phyloP scores from a whole-genome alignment of 441 rosid species.

The Corymbia calophylla region DNA sequence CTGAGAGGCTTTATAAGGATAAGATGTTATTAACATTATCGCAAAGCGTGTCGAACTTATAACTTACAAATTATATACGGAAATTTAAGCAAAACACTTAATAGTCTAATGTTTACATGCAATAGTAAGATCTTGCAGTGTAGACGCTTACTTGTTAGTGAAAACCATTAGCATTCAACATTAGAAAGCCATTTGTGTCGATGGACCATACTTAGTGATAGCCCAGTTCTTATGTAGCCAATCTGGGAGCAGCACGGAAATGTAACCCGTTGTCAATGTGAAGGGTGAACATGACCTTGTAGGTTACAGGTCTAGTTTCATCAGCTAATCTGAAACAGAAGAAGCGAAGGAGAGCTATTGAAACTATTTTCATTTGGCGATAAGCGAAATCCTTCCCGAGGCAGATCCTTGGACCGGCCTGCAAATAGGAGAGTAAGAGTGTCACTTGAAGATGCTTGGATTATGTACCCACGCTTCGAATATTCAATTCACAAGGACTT shows the following conservation, averaged over 20 bases:
- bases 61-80: background rate
- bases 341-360: conserved; percentile 51
- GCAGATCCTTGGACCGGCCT: conserved; percentile 74
- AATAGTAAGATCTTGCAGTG: background rate
- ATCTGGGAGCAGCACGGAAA: conserved; percentile 37
- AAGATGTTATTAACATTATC: background rate
- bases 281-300: conserved; percentile 68
- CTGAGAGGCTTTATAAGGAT: background rate
- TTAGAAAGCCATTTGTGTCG: background rate
- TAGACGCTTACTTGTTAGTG: background rate
- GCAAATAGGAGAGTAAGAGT: background rate
- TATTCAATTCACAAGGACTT: background rate
- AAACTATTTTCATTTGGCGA: conserved; percentile 63
- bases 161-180: background rate
- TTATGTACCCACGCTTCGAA: background rate
- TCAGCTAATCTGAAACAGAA: conserved; percentile 57
- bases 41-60: background rate
- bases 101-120: background rate
- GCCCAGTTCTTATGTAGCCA: background rate
- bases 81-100: background rate
- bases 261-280: conserved; percentile 55
- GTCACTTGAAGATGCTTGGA: no score
- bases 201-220: background rate
- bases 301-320: conserved; percentile 23
- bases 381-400: conserved; percentile 54